Percentiles rank a stretch among this genome's conserved stretches.
Conservation (phyloP, 768 basidiomycete genomes). For the Tricholoma flavovirens region DNA sequence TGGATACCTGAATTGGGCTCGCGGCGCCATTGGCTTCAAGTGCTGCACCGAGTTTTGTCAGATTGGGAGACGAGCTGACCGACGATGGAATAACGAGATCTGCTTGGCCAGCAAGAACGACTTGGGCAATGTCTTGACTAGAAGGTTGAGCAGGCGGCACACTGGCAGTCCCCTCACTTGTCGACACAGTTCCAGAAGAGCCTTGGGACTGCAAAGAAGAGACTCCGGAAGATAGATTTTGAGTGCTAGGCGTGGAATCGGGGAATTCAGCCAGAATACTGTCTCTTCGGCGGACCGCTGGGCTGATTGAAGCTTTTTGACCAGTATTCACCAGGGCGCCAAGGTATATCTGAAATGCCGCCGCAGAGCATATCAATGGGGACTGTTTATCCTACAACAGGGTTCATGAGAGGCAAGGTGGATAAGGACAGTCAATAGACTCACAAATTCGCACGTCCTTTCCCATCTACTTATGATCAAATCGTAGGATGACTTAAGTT, state of each 20-base stretch:
- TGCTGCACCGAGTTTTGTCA: constrained; percentile 38
- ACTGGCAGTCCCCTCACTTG: constrained; percentile 5
- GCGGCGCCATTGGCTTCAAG: constrained; percentile 36
- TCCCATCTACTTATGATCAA: constrained; percentile 78
- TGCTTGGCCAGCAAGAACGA: constrained; percentile 35
- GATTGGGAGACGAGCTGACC: constrained; percentile 25
- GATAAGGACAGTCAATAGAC: constrained; percentile 24
- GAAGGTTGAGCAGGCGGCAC: constrained; percentile 14
- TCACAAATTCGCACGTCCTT: constrained; percentile 74
- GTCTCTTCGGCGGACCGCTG: constrained; percentile 68
- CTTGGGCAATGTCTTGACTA: constrained; percentile 43
- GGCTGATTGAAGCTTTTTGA: constrained; percentile 48
- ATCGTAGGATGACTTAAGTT: constrained; percentile 63
- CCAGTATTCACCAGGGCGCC: constrained; percentile 57
- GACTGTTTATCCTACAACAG: constrained; percentile 54
- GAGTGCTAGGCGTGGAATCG: constrained; percentile 7
- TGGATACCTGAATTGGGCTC: constrained; percentile 74
- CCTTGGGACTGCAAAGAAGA: not conserved
- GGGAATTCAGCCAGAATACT: constrained; percentile 42
- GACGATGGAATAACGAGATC: constrained; percentile 15
- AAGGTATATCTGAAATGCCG: constrained; percentile 75
- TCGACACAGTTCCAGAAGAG: constrained; percentile 2
- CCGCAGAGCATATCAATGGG: constrained; percentile 63
- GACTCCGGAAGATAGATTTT: constrained; percentile 13
- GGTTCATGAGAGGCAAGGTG: constrained; percentile 8